Base-by-base conservation (phyloP, 805 yeast species). In the Yarrowia keelungensis region DNA sequence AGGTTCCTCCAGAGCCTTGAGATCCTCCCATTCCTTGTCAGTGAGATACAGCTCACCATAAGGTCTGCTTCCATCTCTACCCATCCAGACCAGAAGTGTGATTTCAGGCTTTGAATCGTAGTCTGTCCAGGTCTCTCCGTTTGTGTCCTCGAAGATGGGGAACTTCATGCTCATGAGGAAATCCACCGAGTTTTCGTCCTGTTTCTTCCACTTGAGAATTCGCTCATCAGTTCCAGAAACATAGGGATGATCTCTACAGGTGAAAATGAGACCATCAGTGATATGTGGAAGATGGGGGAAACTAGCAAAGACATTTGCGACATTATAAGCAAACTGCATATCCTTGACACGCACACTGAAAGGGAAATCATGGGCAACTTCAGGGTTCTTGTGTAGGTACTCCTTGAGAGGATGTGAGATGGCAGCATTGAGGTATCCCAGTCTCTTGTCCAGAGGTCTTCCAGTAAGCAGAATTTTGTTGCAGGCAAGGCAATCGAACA, bases 131-230 rank as follows among this genome's bases (percentile, higher is more conserved):
- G 81, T 80, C 36, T 80, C 77, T 38, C 74, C 76, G n/a, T 71
- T 90, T 7, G 85, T 85, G 75, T 90, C 94, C 56, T 83, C 83
- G 73, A 73, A 87, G 9, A 78, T 73, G 16, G 87, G 86, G 73
- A 91, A 90, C 43, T 83, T 83, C 69, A 92, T 77, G 42, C 83
- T 82, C 70, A 95, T 78, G 75, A 88, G 88, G 79, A 91, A 95
- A 78, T 95, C 99, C 53, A 96, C 86, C 0, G 98, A 89, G 74
- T 95, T 96, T 77, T 94, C 99, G 71, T 91, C 91, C 12, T 97
- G 91, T 2, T 99, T 98, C 75, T 95, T 95, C 99, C 99, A 95
- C 79, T 96, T 95, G 68, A 95, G 80, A 62, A 95, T 81, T 8
- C 92, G 86, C 0, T 86, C 84, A 77, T 95, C 98, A 0, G 98